Percentiles rank a stretch among this genome's conserved stretches.
Conservation (phyloP, 192 early-diverging fungal genomes). For the Backusella macrospora region DNA sequence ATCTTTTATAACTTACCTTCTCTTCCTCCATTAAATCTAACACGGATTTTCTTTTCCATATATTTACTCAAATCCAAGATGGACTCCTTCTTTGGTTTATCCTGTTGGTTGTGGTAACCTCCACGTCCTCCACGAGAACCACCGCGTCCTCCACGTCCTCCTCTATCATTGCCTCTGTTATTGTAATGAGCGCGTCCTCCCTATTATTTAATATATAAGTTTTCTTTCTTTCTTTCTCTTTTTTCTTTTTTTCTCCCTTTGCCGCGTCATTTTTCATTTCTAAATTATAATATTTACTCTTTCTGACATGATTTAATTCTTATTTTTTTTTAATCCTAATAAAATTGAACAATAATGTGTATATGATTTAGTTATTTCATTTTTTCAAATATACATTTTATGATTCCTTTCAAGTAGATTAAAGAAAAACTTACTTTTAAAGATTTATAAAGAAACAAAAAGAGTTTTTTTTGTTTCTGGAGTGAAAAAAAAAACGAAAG, state of each 20-base stretch:
- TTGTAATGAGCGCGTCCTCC: constrained; percentile 20
- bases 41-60: constrained; percentile 87
- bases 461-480: no score
- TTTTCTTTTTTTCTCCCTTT: no score
- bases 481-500: no score
- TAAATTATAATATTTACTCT: neutral
- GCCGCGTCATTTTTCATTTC: neutral
- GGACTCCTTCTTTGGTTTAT: constrained; percentile 81
- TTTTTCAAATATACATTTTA: no score
- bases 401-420: no score
- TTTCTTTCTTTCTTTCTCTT: no score
- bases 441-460: no score
- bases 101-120: constrained; percentile 53
- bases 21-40: constrained; percentile 91
- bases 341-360: no score
- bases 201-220: neutral
- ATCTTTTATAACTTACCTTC: constrained; percentile 66
- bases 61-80: constrained; percentile 95
- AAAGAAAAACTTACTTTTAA: no score
- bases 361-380: no score
- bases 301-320: constrained; percentile 2
- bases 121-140: constrained; percentile 53
- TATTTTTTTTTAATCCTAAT: neutral
- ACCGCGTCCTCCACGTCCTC: constrained; percentile 58
- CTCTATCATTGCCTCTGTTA: constrained; percentile 45